Base-by-base conservation (phyloP, 805 yeast genomes). In the Henningerozyma blattae region DNA sequence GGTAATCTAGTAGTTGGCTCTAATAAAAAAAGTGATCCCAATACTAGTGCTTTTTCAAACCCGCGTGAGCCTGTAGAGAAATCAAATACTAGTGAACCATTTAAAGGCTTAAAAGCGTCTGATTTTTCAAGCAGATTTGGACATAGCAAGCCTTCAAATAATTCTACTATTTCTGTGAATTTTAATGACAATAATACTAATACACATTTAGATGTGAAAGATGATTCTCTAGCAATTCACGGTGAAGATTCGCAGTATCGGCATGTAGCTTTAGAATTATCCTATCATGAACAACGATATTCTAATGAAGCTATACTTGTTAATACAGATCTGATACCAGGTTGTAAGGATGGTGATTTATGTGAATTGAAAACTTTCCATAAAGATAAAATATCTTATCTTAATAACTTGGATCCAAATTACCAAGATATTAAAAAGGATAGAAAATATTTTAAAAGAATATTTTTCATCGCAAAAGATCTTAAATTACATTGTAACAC, bases 301-400 rank as follows among this genome's bases (percentile, higher is more conserved):
- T 71, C 76, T 1, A 28, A 60, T 1, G 76, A 75, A 25, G 72
- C 71, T 25, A 81, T 86, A 2, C 52, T 79, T 30, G 47, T 86
- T 2, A 87, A 84, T 47, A 55, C 75, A 15, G 47, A 61, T 0
- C 58, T 72, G 3, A 42, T 83, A 0, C 79, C 83, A 0, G 80
- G 78, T 1, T 70, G 82, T 1, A 61, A 62, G 34, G 74, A 67
- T n/a, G 95, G 94, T 14, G 83, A 80, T 47, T 56, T 83, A 6
- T 87, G 84, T 16, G 93, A 84, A 52, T 46, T 81, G 29, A 69
- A 64, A 41, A 66, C 76, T 20, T 62, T 68, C 19, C 62, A 58
- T 33, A 48, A 47, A 28, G 35, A 35, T 28, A 45, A 49, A 10
- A 48, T 30, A 15, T 17, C 35, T 20, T 34, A 33, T 32, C 10